Evolutionary conservation across 768 basidiomycete genomes (phyloP), one percentile per base, ranked within the genome.

Genomic region (Phlebiopsis flavidoalba): DNA sequence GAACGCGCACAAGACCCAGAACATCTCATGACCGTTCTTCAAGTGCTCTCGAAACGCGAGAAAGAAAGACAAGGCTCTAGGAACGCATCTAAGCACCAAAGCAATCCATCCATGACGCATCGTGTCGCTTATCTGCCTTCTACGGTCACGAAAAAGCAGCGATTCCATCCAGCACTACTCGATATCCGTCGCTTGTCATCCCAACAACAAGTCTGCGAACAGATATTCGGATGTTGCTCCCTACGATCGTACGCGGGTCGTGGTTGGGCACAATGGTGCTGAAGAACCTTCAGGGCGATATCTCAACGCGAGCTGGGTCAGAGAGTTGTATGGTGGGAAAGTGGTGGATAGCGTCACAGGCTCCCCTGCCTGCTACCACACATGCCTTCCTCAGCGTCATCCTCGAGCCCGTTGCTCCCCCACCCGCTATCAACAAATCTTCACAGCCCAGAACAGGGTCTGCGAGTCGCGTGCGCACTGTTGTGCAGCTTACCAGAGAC

Each of bases 301-400:
- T 71, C 70, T 95, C 37, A 94, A 95, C 66, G 93, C 88, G 14
- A 91, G 82, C 67, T 94, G 92, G 88, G 86, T 94, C n/a, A 76
- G 80, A 49, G 93, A 95, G 69, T 73, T 78, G 26, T 80, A 76
- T 53, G 89, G 93, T 7, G 80, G 79, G 35, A 31, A 89, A 85
- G 67, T 86, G 83, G 83, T 93, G 91, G 89, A 89, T 95, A 60
- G 91, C 91, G 2, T 81, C 90, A 0, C 93, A 95, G 69, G 93
- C 93, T 0, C 91, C 93, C 0, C 73, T 93, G 36, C 83, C 80
- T 5, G 69, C 76, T 52, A 91, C 92, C 0, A 78, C 82, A 0
- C 88, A 94, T 67, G 75, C 89, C 5, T 93, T 93, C 72, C 82
- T 95, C 69, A 89, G 83, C 63, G 71, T 89, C 51, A 77, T 93